Percentiles rank a stretch among this genome's conserved stretches.
Evolutionary conservation across 2,329 filamentous ascomycete genomes (phyloP).

Genomic region (Kalmusia sp.): DNA sequence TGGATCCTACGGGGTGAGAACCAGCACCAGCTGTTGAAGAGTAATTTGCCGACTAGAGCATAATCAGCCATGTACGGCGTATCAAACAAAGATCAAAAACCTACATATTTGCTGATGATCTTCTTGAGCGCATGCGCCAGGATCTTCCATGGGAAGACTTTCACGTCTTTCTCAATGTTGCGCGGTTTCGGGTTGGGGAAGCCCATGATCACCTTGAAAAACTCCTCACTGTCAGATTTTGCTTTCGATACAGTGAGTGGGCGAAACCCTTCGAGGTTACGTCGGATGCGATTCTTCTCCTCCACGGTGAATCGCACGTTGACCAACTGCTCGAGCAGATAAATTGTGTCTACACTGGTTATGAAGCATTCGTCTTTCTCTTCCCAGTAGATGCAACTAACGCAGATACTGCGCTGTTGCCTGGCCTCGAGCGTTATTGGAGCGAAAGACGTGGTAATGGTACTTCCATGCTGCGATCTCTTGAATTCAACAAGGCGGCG

Average conservation of each 20-base stretch:
- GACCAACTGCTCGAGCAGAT: constrained; percentile 89
- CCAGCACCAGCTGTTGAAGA: constrained; percentile 67
- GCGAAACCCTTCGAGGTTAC: constrained; percentile 93
- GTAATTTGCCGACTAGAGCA: constrained; percentile 69
- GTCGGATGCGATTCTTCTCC: constrained; percentile 96
- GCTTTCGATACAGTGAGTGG: constrained; percentile 93
- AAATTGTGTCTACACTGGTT: constrained; percentile 96
- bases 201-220: constrained; percentile 99
- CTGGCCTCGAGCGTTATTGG: constrained; percentile 81
- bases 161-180: constrained; percentile 99
- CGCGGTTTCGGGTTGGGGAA: constrained; percentile 94
- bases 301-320: constrained; percentile 89
- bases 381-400: constrained; percentile 97
- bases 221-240: constrained; percentile 90
- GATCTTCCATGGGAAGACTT: constrained; percentile 97
- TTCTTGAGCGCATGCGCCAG: constrained; percentile 89
- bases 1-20: constrained; percentile 48
- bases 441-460: constrained; percentile 80
- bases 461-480: constrained; percentile 81
- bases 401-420: constrained; percentile 83
- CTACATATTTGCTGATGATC: constrained; percentile 95
- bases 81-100: constrained; percentile 38
- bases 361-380: constrained; percentile 91
- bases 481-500: constrained; percentile 89
- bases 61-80: constrained; percentile 42